A percentile compares a stretch with the other conserved stretches of the same genome.
Conservation (phyloP, 2,329 filamentous ascomycete genomes). For the Lasiodiplodia sp. region DNA sequence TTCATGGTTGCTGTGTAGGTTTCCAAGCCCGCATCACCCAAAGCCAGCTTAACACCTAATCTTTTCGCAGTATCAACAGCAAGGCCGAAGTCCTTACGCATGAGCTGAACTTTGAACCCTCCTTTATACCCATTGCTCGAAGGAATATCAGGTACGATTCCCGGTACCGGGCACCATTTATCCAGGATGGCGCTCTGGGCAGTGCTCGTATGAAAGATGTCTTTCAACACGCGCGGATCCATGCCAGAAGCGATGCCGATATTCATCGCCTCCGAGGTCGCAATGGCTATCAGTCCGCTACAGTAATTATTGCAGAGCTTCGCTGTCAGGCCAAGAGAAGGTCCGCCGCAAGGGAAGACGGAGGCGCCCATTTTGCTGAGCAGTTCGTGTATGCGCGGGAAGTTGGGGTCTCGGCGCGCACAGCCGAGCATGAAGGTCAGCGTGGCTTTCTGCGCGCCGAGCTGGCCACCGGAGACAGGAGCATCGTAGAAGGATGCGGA, state of each 20-base stretch:
- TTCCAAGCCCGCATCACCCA: constrained; percentile 59
- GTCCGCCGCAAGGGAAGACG: constrained; percentile 64
- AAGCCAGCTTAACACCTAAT: constrained; percentile 58
- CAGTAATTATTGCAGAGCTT: constrained; percentile 70
- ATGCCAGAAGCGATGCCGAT: constrained; percentile 66
- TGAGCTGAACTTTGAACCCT: constrained; percentile 66
- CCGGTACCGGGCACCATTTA: constrained; percentile 59
- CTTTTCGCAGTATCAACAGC: constrained; percentile 63
- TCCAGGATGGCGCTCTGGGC: constrained; percentile 62
- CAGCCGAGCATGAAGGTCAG: constrained; percentile 65
- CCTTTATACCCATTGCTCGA: constrained; percentile 58
- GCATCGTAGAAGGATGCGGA: constrained; percentile 60
- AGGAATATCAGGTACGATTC: constrained; percentile 41
- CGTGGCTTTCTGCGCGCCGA: constrained; percentile 60
- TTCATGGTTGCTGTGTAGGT: constrained; percentile 61
- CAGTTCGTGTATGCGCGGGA: constrained; percentile 53
- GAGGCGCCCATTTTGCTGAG: constrained; percentile 61
- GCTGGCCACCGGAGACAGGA: constrained; percentile 61
- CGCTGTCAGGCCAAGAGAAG: constrained; percentile 63
- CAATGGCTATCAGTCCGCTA: constrained; percentile 66
- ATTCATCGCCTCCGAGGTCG: constrained; percentile 65
- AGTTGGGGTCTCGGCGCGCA: constrained; percentile 53
- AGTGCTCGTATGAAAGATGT: constrained; percentile 60
- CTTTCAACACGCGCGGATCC: constrained; percentile 61
- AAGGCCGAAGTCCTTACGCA: constrained; percentile 66